phyloP scores from a whole-genome alignment of 1,284 basidiomycete species.

The Neonothopanus nambi region DNA sequence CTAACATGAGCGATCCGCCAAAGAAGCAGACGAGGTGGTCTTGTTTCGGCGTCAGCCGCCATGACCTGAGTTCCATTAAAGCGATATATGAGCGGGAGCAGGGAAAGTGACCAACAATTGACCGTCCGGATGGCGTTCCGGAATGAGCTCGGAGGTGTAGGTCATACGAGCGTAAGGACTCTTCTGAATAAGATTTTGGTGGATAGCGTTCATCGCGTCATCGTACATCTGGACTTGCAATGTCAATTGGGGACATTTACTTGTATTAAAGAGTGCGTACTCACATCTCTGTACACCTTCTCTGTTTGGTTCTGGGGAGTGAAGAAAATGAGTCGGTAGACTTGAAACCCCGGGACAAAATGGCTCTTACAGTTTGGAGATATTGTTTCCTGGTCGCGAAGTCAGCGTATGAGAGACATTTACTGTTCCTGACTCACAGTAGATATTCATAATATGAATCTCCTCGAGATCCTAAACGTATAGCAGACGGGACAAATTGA shows the following conservation, averaged over 20 bases:
- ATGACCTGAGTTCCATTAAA: constrained; percentile 45
- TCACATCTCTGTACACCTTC: constrained; percentile 73
- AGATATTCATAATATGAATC: constrained; percentile 97
- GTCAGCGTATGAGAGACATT: constrained; percentile 8
- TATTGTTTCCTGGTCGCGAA: constrained; percentile 68
- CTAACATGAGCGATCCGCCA: constrained; percentile 88
- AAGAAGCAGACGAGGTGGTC: constrained; percentile 97
- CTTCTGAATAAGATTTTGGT: constrained; percentile 70
- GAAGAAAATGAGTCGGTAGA: constrained; percentile 2
- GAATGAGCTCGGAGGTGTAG: constrained; percentile 83
- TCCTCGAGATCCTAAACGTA: constrained; percentile 89
- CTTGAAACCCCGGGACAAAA: background rate
- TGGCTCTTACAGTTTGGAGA: constrained; percentile 57
- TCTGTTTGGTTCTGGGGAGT: constrained; percentile 70
- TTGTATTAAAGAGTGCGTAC: constrained; percentile 19
- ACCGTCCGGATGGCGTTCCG: constrained; percentile 45
- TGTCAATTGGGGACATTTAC: background rate
- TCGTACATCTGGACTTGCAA: constrained; percentile 73
- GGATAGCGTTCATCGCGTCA: constrained; percentile 80
- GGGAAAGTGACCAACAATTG: constrained; percentile 43
- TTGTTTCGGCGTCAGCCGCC: constrained; percentile 83
- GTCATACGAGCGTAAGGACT: constrained; percentile 60
- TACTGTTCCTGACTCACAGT: constrained; percentile 46
- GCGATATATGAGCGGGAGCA: background rate
- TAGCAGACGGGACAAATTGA: constrained; percentile 71